These are phyloP conservation scores for Pythium periplocum DNA, from an alignment of 352 stramenopile species.

Conservation along the genomic window DNA sequence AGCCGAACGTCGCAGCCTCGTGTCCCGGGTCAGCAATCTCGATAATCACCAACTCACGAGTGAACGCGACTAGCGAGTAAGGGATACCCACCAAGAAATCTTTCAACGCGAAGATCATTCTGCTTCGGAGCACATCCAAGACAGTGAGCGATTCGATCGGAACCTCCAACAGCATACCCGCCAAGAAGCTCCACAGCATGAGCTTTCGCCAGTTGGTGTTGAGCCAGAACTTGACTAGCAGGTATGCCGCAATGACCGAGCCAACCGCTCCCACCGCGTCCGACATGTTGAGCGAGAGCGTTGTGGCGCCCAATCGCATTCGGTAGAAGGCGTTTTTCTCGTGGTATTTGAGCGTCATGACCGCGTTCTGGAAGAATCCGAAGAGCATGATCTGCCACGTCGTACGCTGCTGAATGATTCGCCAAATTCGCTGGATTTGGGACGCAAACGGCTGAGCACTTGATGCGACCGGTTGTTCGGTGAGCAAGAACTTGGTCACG, in stretches of 20 bases:
- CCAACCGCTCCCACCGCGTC: conserved; percentile 3
- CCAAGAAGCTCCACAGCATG: conserved; percentile 4
- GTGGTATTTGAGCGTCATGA: not conserved
- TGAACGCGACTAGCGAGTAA: not conserved
- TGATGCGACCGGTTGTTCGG: conserved; percentile 11
- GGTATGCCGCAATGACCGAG: not conserved
- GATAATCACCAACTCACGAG: conserved; percentile 4
- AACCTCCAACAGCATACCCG: conserved; percentile 8
- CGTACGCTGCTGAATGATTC: conserved; percentile 19
- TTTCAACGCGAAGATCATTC: not conserved
- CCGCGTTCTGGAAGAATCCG: conserved; percentile 12
- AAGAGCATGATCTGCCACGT: conserved; percentile 20
- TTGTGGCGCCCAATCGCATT: conserved; percentile 7
- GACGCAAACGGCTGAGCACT: conserved; percentile 14
- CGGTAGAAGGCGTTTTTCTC: conserved; percentile 3
- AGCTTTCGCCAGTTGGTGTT: conserved; percentile 23
- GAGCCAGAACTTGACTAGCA: conserved; percentile 12
- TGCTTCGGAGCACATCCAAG: not conserved
- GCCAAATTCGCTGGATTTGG: conserved; percentile 18
- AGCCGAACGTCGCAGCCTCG: conserved; percentile 3
- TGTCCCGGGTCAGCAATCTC: conserved; percentile 5
- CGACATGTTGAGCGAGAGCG: conserved; percentile 13
- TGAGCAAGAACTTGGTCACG: conserved; percentile 14
- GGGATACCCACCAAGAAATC: not conserved
- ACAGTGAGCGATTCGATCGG: conserved; percentile 15